A percentile compares a stretch with the other conserved stretches of the same genome.
These are phyloP conservation scores for Kitagawia praeruptora DNA, from an alignment of 129 eudicot species.

Conservation along the genomic window DNA sequence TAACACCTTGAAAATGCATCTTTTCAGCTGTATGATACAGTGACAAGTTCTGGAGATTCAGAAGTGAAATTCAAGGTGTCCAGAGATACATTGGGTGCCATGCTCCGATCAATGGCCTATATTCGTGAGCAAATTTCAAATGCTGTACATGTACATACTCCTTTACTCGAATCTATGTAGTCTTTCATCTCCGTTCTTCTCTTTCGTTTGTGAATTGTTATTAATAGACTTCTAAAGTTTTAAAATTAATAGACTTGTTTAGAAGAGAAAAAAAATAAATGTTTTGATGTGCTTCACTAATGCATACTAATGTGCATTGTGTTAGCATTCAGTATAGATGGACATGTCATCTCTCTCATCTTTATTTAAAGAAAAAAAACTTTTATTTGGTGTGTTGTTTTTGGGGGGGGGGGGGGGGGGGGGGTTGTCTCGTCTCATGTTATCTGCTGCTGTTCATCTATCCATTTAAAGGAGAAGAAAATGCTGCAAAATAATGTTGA, in stretches of 20 bases:
- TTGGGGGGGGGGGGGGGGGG: too few relatives aligned
- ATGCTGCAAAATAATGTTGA: not conserved
- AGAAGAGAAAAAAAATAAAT: not conserved
- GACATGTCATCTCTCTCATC: not conserved
- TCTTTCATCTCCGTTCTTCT: not conserved
- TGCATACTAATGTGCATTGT: not conserved
- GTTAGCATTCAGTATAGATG: not conserved
- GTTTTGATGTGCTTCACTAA: not conserved
- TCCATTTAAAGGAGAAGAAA: not conserved
- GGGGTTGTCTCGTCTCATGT: not conserved
- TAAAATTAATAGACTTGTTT: not conserved
- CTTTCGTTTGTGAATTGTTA: not conserved
- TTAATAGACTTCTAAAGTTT: not conserved
- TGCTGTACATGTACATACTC: not conserved
- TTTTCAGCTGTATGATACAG: constrained; percentile 84
- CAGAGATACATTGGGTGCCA: constrained; percentile 91
- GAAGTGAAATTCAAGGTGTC: constrained; percentile 96
- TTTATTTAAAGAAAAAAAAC: not conserved
- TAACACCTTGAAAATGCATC: not conserved
- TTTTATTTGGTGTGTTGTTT: too few relatives aligned
- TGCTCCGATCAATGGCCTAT: constrained; percentile 97
- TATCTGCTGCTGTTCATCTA: not conserved
- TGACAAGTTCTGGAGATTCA: constrained; percentile 67
- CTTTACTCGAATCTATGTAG: not conserved
- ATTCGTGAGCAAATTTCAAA: constrained; percentile 84